These are phyloP conservation scores for Amanita molliuscula DNA, from an alignment of 768 basidiomycete genomes.

Conservation along the genomic window DNA sequence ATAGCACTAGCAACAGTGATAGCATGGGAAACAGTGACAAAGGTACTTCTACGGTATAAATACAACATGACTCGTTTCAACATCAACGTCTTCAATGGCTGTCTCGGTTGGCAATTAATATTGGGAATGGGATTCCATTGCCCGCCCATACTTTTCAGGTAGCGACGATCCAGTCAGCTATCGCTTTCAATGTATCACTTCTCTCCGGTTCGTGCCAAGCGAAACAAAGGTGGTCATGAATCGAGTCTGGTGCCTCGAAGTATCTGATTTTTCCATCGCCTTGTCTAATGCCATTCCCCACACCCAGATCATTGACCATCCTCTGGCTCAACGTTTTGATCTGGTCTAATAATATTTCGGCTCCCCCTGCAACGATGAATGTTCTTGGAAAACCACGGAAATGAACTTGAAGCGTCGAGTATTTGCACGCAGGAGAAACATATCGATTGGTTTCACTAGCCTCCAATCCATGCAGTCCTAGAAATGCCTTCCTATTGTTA, in stretches of 20 bases:
- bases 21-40: neutral
- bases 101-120: too few relatives aligned
- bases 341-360: slow-evolving; percentile 48
- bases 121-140: too few relatives aligned
- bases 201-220: slow-evolving; percentile 44
- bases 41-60: neutral
- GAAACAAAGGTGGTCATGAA: slow-evolving; percentile 47
- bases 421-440: slow-evolving; percentile 46
- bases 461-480: slow-evolving; percentile 36
- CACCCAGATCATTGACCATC: slow-evolving; percentile 43
- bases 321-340: slow-evolving; percentile 32
- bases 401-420: slow-evolving; percentile 22
- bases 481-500: slow-evolving; percentile 28
- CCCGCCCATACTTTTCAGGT: neutral
- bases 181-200: slow-evolving; percentile 32
- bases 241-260: slow-evolving; percentile 37
- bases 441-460: slow-evolving; percentile 39
- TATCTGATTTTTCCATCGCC: slow-evolving; percentile 35
- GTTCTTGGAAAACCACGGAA: slow-evolving; percentile 54
- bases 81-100: neutral
- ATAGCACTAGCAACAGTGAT: neutral
- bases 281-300: slow-evolving; percentile 24
- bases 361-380: slow-evolving; percentile 47
- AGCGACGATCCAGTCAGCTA: slow-evolving; percentile 36
- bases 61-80: neutral